Evolutionary conservation across 2,329 filamentous ascomycete species (phyloP), one percentile per base, ranked within the genome.

Genomic region (Stagonosporopsis vannaccii): DNA sequence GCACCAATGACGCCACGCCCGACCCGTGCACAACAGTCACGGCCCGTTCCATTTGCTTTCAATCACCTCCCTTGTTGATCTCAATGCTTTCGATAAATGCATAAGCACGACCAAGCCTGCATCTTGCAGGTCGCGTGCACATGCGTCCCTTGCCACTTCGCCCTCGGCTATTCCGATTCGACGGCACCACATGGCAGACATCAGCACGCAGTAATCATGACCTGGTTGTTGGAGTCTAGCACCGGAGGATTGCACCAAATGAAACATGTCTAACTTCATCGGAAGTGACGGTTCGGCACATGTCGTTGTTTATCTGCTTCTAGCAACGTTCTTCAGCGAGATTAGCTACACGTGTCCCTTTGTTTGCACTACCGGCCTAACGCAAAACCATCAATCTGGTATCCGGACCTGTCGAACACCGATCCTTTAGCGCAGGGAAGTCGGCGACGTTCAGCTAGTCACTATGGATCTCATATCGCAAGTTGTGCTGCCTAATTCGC

Each of bases 151-250:
- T 9, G 2, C 37, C 37, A 40, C 37, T n/a, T 39, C 42, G 20
- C 17, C 35, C 35, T 55, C 52, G 52, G 44, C 28, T 30, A 30
- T 35, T n/a, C 35, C 52, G 40, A 22, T 19, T 26, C 36, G 46
- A 51, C 41, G 52, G 46, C 52, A 56, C 25, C 35, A 41, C 51
- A 23, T 41, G 51, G 52, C 23, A 25, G 19, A 6, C 22, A 23
- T 28, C 36, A 47, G 41, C 19, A 45, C 30, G 35, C 46, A 41
- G 40, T 19, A 22, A 5, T 33, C 8, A 41, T 19, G 12, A 22
- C 52, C 52, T 56, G 52, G 52, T 45, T 28, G 20, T 35, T 45
- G 52, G 52, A 8, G 44, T 4, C 8, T 19, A 49, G 12, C 5
- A 11, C 8, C 45, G 40, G 45, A 37, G 40, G 19, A 32, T 45